Base-by-base conservation (phyloP, 1,284 basidiomycete genomes). In the Cutaneotrichosporon sp. region DNA sequence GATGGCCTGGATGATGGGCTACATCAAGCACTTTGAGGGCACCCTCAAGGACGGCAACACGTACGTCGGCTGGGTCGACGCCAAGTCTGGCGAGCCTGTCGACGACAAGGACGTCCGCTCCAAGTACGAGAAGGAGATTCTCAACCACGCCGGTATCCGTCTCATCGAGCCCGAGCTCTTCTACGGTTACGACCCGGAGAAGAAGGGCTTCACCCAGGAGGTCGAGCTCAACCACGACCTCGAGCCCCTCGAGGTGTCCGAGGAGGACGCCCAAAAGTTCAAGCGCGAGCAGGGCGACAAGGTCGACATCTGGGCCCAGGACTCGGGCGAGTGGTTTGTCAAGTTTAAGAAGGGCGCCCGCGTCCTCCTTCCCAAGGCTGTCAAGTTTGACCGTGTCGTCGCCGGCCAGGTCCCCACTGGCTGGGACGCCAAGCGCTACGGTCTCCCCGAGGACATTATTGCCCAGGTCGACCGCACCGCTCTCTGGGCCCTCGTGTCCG, bases 1-100 rank as follows among this genome's bases (percentile, higher is more conserved):
- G 79, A 93, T 98, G 87, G 93, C 94, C 14, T 98, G 94, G 92
- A 87, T 97, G 77, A 97, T 96, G 89, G 93, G 96, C 42, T 84
- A 84, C 76, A 97, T 97, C 82, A 97, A 94, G 77, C 91, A 97
- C 80, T 92, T 97, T 73, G 90, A 98, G 65, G 96, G 94, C 18
- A 88, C 89, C 56, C 82, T 98, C 68, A 93, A 96, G 78, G 85
- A 88, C 66, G 43, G 17, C 18, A 83, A 86, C 41, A 80, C 94
- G 39, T 88, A 97, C 70, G 94, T 98, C 65, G 94, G 94, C 44
- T 98, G 94, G 94, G 91, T 97, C 50, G 94, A 97, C 67, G 83
- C 84, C 67, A 94, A 97, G 80, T 83, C 86, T n/a, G 83, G 80
- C 44, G 93, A 97, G 66, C 91, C 93, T n/a, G 87, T 98, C 49